Percentiles rank a stretch among this genome's conserved stretches.
These are phyloP conservation scores for Aquilaria yunnanensis DNA, from an alignment of 345 rosid species.

Conservation along the genomic window DNA sequence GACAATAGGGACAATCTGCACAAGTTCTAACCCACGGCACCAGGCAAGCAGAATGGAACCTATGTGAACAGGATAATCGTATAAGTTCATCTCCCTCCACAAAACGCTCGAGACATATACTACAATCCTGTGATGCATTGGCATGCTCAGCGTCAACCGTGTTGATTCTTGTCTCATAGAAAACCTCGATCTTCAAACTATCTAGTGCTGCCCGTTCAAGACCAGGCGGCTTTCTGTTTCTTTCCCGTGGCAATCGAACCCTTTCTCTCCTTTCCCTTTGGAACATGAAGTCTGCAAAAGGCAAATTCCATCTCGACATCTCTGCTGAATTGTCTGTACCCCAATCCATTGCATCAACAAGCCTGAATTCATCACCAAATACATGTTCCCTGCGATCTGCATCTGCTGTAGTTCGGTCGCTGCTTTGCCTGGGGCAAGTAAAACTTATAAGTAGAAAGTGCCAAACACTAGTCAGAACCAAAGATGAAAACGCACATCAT, in stretches of 20 bases:
- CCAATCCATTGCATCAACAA: conserved; percentile 39
- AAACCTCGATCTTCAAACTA: conserved; percentile 41
- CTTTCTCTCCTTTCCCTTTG: conserved; percentile 20
- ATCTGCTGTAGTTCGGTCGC: conserved; percentile 16
- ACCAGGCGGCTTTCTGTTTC: conserved; percentile 67
- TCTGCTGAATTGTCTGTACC: conserved; percentile 22
- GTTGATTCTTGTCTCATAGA: conserved; percentile 12
- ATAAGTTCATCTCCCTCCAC: conserved; percentile 50
- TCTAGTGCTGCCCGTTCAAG: conserved; percentile 48
- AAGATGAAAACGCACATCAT: neutral
- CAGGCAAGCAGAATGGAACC: conserved; percentile 73
- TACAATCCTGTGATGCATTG: conserved; percentile 33
- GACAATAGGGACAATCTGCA: conserved; percentile 94
- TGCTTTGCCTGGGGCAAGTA: conserved; percentile 33
- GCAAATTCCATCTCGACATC: conserved; percentile 18
- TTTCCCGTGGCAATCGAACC: conserved; percentile 18
- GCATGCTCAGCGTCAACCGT: conserved; percentile 16
- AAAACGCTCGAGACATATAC: conserved; percentile 87
- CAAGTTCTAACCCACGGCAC: conserved; percentile 84
- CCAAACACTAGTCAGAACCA: conserved; percentile 4
- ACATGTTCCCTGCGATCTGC: conserved; percentile 15
- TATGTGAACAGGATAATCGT: conserved; percentile 56
- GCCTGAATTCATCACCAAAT: conserved; percentile 34
- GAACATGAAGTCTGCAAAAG: conserved; percentile 18
- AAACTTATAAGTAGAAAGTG: neutral